Evolutionary conservation across 2,329 filamentous ascomycete genomes (phyloP).

Genomic region (Dothideomycetidae sp.): DNA sequence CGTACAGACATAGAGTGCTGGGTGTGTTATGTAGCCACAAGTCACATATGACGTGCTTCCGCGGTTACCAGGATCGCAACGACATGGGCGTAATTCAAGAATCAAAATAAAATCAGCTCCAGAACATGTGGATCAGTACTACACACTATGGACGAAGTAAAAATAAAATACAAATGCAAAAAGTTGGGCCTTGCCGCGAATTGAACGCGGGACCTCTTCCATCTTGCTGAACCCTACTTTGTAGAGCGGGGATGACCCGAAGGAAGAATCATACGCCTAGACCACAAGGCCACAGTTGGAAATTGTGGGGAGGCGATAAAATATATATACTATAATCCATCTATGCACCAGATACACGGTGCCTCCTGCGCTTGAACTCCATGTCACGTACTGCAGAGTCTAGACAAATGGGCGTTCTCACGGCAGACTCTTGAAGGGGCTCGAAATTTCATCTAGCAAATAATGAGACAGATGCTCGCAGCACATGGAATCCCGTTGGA

Average conservation of each 20-base stretch:
- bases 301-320: background rate
- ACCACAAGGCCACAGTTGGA: constrained; percentile 5
- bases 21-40: too few species aligned
- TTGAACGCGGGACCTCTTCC: constrained; percentile 9
- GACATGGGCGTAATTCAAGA: background rate
- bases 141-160: background rate
- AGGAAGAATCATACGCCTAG: constrained; percentile 9
- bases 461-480: background rate
- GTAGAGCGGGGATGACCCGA: background rate
- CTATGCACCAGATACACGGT: too few species aligned
- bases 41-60: too few species aligned
- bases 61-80: background rate
- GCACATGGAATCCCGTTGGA: too few species aligned
- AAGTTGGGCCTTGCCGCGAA: constrained; percentile 3
- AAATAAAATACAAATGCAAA: background rate
- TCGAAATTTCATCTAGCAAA: background rate
- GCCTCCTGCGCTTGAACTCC: too few species aligned
- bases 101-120: background rate
- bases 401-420: too few species aligned
- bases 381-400: too few species aligned
- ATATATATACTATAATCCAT: constrained; percentile 1
- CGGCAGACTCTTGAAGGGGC: too few species aligned
- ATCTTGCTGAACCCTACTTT: background rate
- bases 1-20: too few species aligned
- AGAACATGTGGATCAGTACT: background rate